phyloP scores from a whole-genome alignment of 192 early-diverging fungal species.

The Chytriomyces sp. region DNA sequence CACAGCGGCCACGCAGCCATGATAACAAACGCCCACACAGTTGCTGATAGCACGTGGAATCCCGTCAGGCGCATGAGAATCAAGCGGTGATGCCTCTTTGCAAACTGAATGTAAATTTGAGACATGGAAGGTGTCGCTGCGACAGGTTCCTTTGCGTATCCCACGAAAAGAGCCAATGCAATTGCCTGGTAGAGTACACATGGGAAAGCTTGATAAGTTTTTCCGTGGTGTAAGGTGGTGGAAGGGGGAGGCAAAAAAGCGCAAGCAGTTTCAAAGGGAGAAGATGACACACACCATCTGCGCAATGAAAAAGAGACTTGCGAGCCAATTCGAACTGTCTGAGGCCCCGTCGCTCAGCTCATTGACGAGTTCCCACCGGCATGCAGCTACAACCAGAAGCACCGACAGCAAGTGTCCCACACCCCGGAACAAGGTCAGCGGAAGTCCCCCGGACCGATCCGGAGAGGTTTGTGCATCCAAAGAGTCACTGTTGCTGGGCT shows the following conservation, averaged over 20 bases:
- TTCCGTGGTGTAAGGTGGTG: no score
- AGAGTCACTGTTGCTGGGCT: neutral
- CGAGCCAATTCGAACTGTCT: neutral
- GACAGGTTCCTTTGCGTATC: neutral
- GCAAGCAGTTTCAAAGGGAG: neutral
- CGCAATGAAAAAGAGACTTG: neutral
- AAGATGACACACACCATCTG: neutral
- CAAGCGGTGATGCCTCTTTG: neutral
- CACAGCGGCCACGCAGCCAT: neutral
- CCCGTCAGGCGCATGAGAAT: neutral
- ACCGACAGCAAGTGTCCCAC: constrained; percentile 1
- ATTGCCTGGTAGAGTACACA: neutral
- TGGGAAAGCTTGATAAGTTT: neutral
- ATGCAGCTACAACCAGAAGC: neutral
- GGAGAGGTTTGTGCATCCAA: neutral
- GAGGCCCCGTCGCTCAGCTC: neutral
- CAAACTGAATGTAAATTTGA: neutral
- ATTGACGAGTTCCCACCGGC: constrained; percentile 11
- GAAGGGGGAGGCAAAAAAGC: neutral
- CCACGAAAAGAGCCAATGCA: neutral
- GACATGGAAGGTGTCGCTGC: neutral
- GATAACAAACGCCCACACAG: neutral
- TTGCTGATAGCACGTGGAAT: neutral
- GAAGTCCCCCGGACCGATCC: neutral
- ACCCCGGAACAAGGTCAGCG: neutral